These are phyloP conservation scores for Lichtheimia hyalospora DNA, from an alignment of 371 early-diverging fungal species.

Conservation along the genomic window DNA sequence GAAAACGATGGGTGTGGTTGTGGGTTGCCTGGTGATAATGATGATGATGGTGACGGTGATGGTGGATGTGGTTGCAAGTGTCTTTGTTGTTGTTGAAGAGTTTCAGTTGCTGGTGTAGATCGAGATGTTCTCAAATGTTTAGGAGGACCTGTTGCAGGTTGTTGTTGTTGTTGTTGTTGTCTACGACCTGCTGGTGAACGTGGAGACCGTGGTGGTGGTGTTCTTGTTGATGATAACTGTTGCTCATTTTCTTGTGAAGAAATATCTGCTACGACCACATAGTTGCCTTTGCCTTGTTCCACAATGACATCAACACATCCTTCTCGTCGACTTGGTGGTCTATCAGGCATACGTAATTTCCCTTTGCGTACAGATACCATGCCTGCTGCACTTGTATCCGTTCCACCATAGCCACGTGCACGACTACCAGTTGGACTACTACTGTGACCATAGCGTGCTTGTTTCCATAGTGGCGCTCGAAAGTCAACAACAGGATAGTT, in stretches of 20 bases:
- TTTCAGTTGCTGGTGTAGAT: not conserved
- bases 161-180: not conserved
- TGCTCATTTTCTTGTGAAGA: not conserved
- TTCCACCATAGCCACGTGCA: slow-evolving; percentile 17
- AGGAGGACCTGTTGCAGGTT: not conserved
- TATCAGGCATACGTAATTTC: slow-evolving; percentile 5
- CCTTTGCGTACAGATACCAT: not conserved
- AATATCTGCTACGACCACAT: slow-evolving; percentile 27
- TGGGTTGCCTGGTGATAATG: not conserved
- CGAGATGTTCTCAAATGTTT: not conserved
- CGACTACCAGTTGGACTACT: slow-evolving; percentile 5
- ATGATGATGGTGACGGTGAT: not conserved
- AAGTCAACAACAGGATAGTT: slow-evolving; percentile 57
- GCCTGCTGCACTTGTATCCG: not conserved
- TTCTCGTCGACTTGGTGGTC: slow-evolving; percentile 21
- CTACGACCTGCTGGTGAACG: not conserved
- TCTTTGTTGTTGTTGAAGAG: not conserved
- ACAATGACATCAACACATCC: slow-evolving; percentile 52
- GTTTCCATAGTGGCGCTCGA: slow-evolving; percentile 44
- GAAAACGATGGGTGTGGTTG: slow-evolving; percentile 12
- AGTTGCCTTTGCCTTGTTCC: slow-evolving; percentile 47
- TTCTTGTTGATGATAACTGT: not conserved
- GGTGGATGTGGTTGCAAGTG: not conserved
- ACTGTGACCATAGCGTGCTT: slow-evolving; percentile 19
- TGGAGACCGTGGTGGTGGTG: not conserved